Conservation (phyloP, 345 rosid genomes). For the Gossypioides kirkii region DNA sequence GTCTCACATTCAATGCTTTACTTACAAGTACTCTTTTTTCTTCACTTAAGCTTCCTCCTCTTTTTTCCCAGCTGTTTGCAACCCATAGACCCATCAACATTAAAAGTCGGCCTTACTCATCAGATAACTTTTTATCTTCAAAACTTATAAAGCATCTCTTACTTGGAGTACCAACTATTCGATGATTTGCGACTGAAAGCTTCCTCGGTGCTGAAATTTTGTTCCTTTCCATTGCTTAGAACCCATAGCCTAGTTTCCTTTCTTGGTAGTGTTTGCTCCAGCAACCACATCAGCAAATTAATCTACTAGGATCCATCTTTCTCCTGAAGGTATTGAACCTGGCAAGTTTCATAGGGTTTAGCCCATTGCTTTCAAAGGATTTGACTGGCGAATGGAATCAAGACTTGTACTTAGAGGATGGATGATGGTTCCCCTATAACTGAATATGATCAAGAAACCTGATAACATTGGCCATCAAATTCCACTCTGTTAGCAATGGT, state of each 20-base stretch:
- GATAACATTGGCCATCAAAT: too few relatives aligned
- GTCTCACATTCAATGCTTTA: background rate
- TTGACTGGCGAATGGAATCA: too few relatives aligned
- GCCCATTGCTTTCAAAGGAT: too few relatives aligned
- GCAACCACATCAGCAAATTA: too few relatives aligned
- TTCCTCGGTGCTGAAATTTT: background rate
- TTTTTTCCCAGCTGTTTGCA: background rate
- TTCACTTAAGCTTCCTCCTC: background rate
- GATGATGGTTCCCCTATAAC: too few relatives aligned
- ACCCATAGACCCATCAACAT: background rate
- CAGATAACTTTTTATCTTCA: background rate
- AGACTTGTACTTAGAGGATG: too few relatives aligned
- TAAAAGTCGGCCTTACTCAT: background rate
- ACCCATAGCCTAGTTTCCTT: background rate
- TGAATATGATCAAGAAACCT: too few relatives aligned
- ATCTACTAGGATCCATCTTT: too few relatives aligned
- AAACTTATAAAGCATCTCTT: background rate
- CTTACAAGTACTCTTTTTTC: background rate
- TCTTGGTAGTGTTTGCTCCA: too few relatives aligned
- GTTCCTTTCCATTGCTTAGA: constrained; percentile 12
- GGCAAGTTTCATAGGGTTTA: too few relatives aligned
- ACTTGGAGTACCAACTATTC: constrained; percentile 22
- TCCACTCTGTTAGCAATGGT: too few relatives aligned
- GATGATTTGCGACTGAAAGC: constrained; percentile 27
- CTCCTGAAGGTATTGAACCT: too few relatives aligned